Evolutionary conservation across 1,139 yeast species (phyloP).

Genomic region (Blastobotrys malaysiensis): DNA sequence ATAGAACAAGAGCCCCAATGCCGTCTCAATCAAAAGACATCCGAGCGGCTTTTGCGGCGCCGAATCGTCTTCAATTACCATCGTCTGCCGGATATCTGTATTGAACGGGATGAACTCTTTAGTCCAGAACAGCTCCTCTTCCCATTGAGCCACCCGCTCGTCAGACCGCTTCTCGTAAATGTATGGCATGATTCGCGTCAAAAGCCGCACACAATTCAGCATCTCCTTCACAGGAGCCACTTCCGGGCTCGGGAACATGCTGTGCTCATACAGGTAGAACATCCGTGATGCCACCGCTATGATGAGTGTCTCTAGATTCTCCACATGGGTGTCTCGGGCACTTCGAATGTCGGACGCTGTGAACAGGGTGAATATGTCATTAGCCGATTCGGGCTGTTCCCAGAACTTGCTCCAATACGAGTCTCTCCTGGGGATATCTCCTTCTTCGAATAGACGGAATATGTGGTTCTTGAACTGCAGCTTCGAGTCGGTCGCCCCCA

Average conservation of each 20-base stretch:
- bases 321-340: constrained; percentile 53
- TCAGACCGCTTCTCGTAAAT: constrained; percentile 42
- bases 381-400: constrained; percentile 40
- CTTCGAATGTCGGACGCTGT: constrained; percentile 54
- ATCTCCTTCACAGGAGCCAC: constrained; percentile 30
- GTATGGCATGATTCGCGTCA: constrained; percentile 64
- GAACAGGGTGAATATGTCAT: constrained; percentile 54
- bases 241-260: constrained; percentile 28
- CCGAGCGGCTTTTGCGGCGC: constrained; percentile 41
- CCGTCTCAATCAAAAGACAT: constrained; percentile 41
- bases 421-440: constrained; percentile 42
- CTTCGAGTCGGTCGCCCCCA: constrained; percentile 73
- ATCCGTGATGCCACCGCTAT: constrained; percentile 38
- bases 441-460: constrained; percentile 53
- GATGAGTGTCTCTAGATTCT: constrained; percentile 52
- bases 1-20: constrained; percentile 52
- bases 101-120: constrained; percentile 1
- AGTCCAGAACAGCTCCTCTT: constrained; percentile 44
- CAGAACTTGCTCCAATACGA: constrained; percentile 53
- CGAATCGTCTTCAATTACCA: constrained; percentile 5
- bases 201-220: constrained; percentile 58
- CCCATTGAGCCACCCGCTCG: constrained; percentile 35
- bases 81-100: constrained; percentile 2
- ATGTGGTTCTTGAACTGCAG: constrained; percentile 57
- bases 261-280: constrained; percentile 27